phyloP scores from a whole-genome alignment of 169 alveolate species.

The Pseudocohnilembus persalinus region DNA sequence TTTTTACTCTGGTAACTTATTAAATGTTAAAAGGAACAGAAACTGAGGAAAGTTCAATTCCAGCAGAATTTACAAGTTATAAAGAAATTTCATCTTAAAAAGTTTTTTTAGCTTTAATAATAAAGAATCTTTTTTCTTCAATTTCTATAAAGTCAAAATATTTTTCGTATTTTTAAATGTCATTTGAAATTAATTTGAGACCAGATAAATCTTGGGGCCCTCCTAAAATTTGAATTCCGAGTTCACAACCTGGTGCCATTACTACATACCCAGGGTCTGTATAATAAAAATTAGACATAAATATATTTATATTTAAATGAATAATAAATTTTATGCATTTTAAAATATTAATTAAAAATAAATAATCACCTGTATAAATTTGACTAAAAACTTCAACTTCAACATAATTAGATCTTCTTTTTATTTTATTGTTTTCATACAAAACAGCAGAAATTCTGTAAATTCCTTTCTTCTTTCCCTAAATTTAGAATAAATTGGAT shows the following conservation, averaged over 20 bases:
- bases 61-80: background rate
- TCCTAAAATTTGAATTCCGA: slow-evolving; percentile 1
- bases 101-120: slow-evolving; percentile 4
- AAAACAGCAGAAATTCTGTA: slow-evolving; percentile 11
- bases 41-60: background rate
- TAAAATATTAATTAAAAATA: no score
- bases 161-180: background rate
- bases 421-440: background rate
- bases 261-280: slow-evolving; percentile 8
- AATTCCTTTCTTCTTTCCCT: slow-evolving; percentile 23
- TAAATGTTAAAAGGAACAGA: slow-evolving; percentile 8
- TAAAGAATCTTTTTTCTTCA: slow-evolving; percentile 7
- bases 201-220: slow-evolving; percentile 18
- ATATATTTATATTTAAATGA: background rate
- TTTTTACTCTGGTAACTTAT: slow-evolving; percentile 6
- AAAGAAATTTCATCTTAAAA: slow-evolving; percentile 4
- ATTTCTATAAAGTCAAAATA: background rate
- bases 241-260: slow-evolving; percentile 3
- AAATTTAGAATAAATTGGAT: background rate
- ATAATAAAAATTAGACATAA: background rate
- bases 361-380: background rate
- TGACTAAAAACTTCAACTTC: slow-evolving; percentile 19
- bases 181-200: background rate
- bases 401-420: slow-evolving; percentile 2
- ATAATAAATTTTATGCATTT: background rate